Evolutionary conservation across 2,329 filamentous ascomycete genomes (phyloP), one percentile per base, ranked within the genome.

Genomic region (Penicillium sp.): DNA sequence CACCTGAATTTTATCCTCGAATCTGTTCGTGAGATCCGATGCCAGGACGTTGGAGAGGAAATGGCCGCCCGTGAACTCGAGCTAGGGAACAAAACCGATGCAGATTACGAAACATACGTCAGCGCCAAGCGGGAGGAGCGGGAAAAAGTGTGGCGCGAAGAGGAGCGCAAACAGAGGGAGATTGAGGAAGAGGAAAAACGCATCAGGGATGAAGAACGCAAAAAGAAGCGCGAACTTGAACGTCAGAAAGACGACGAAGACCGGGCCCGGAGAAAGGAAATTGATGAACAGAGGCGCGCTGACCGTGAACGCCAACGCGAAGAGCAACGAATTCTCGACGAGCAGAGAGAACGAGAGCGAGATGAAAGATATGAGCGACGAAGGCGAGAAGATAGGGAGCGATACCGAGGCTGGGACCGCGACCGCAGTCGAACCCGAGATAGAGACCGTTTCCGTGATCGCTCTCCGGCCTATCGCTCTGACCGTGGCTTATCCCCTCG

Each of bases 61-160:
- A 72, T 73, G 7, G 83, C 84, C 6, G 72, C 74, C 0, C 78
- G 81, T 49, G 85, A 88, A 69, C 75, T 82, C 57, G 64, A 73
- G 53, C 76, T 76, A 40, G 85, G 85, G 3, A 80, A 75, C 61
- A 87, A 84, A 65, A 83, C 79, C 1, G 85, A 87, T 59, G 83
- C 85, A 44, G 82, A 84, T 34, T 87, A 86, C 68, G 79, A 78
- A 11, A 74, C 72, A 13, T 79, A 85, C 59, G 80, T 84, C 16
- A 80, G 82, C 31, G 72, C 72, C 39, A 80, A 82, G 44, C 77
- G 81, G 31, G 71, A 80, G 41, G 78, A 82, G 60, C 79, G 84
- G 40, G 80, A 82, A 41, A 77, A 73, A 57, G 70, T 76, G 27
- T 74, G 79, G 60, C 78, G 80, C 59, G 80, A 81, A 56, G 76